Evolutionary conservation across 768 basidiomycete genomes (phyloP).

Genomic region (Pleurotus ostreatus): DNA sequence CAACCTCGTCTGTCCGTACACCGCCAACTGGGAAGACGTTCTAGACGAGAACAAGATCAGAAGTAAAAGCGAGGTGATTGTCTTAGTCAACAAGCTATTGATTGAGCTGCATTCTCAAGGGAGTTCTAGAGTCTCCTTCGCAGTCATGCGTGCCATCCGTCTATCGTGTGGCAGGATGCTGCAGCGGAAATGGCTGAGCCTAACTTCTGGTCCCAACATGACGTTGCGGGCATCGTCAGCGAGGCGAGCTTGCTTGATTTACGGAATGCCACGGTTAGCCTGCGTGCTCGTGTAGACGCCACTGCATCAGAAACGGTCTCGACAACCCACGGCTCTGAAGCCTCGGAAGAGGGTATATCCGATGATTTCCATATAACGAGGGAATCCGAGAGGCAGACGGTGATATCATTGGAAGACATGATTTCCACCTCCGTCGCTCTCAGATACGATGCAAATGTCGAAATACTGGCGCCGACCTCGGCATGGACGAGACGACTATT

Average conservation of each 20-base stretch:
- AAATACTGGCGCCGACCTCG: constrained; percentile 47
- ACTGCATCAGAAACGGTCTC: background rate
- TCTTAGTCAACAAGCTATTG: background rate
- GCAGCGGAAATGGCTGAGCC: constrained; percentile 57
- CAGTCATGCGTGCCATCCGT: constrained; percentile 69
- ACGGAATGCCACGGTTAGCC: constrained; percentile 49
- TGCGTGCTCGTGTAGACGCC: constrained; percentile 21
- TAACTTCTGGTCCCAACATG: constrained; percentile 66
- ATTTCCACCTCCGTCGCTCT: constrained; percentile 67
- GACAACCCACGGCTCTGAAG: background rate
- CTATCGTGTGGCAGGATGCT: constrained; percentile 65
- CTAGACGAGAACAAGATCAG: constrained; percentile 69
- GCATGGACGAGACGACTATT: constrained; percentile 52
- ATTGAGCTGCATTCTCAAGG: background rate
- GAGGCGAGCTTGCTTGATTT: constrained; percentile 69
- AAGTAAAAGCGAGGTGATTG: constrained; percentile 64
- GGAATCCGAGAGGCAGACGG: constrained; percentile 24
- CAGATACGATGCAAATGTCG: constrained; percentile 65
- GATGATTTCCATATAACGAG: constrained; percentile 11
- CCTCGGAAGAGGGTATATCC: background rate
- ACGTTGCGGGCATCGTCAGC: constrained; percentile 56
- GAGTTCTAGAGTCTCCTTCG: constrained; percentile 57
- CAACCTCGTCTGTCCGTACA: constrained; percentile 53
- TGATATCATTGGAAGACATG: constrained; percentile 73
- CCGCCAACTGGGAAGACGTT: constrained; percentile 65